Conservation (phyloP, 768 basidiomycete species). For the Gymnopilus dilepis region DNA sequence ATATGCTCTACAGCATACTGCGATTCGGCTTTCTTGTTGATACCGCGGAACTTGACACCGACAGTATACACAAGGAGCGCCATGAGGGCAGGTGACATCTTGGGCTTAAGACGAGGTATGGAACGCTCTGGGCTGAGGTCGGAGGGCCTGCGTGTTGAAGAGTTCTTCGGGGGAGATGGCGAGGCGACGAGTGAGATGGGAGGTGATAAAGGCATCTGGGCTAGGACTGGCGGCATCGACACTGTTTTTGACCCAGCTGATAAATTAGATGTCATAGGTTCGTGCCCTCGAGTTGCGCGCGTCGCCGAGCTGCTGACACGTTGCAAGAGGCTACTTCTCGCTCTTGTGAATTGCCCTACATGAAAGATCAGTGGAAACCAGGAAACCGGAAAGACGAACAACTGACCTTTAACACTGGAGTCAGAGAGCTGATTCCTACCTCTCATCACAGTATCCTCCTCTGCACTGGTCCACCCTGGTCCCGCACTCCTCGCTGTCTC, state of each 20-base stretch:
- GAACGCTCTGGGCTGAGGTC: background rate
- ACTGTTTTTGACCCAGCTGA: background rate
- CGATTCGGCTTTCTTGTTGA: slow-evolving; percentile 79
- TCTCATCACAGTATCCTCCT: slow-evolving; percentile 7
- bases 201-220: background rate
- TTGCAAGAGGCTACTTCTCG: slow-evolving; percentile 33
- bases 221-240: background rate
- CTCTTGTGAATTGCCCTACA: slow-evolving; percentile 40
- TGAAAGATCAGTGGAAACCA: background rate
- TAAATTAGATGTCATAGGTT: background rate
- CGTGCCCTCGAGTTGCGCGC: slow-evolving; percentile 11
- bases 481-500: slow-evolving; percentile 25
- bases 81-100: slow-evolving; percentile 77
- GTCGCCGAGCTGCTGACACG: slow-evolving; percentile 24
- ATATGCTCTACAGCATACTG: slow-evolving; percentile 85
- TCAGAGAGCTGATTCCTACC: slow-evolving; percentile 29
- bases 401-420: slow-evolving; percentile 37
- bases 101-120: slow-evolving; percentile 48
- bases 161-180: background rate
- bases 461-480: background rate
- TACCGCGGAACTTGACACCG: slow-evolving; percentile 92
- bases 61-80: slow-evolving; percentile 93
- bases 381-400: background rate
- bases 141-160: background rate
- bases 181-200: slow-evolving; percentile 2